Evolutionary conservation across 2,329 filamentous ascomycete genomes (phyloP).

Genomic region (Colletotrichum sp.): DNA sequence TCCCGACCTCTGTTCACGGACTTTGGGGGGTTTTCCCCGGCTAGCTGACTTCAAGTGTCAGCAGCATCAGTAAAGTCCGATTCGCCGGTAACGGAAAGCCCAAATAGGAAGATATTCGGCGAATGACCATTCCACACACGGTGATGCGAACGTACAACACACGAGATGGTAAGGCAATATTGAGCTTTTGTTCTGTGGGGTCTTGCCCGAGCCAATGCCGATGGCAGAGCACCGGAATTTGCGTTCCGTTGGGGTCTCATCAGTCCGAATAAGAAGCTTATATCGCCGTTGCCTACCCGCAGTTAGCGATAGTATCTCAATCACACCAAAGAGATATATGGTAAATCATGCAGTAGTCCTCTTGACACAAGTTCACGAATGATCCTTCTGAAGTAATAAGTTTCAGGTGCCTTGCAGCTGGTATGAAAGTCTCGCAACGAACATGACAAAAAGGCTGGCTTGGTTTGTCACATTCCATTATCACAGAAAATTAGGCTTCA

Average conservation of each 20-base stretch:
- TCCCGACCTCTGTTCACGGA: background rate
- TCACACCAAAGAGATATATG: background rate
- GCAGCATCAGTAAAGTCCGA: background rate
- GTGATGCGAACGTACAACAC: background rate
- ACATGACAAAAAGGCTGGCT: background rate
- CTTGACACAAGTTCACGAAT: background rate
- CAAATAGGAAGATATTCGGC: background rate
- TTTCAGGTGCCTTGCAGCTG: background rate
- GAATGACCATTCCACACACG: background rate
- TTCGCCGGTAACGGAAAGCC: background rate
- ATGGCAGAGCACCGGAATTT: background rate
- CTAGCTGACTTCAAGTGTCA: background rate
- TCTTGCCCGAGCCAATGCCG: background rate
- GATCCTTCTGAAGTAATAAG: background rate
- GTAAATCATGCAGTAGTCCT: too few relatives aligned
- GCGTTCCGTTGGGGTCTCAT: background rate
- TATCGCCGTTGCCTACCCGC: background rate
- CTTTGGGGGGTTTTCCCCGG: background rate
- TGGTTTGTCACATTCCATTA: background rate
- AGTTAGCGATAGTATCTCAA: background rate
- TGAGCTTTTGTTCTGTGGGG: background rate
- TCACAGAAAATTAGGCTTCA: background rate
- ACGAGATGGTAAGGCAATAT: background rate
- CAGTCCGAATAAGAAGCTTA: background rate
- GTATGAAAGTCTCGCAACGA: background rate